Percentiles rank a stretch among this genome's conserved stretches.
These are phyloP conservation scores for Lepraria neglecta DNA, from an alignment of 495 filamentous ascomycete species.

Conservation along the genomic window DNA sequence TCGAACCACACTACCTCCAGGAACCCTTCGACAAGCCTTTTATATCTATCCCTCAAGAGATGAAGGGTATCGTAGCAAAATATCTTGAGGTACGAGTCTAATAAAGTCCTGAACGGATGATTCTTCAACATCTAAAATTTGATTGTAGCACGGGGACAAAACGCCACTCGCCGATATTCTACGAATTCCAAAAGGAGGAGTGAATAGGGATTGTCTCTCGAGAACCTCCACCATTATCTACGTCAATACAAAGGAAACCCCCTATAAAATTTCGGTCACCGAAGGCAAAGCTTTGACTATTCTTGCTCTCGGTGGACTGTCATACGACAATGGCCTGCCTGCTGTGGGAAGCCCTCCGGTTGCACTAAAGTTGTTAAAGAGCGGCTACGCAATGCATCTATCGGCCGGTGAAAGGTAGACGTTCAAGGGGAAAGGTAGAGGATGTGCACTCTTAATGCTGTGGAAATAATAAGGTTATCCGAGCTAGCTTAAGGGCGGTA, in stretches of 20 bases:
- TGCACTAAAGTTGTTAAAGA: background rate
- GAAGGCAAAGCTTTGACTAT: background rate
- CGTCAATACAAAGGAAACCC: background rate
- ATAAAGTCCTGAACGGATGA: background rate
- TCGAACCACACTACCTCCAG: no score
- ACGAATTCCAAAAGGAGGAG: background rate
- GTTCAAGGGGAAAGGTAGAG: background rate
- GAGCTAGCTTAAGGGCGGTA: background rate
- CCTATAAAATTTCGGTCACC: background rate
- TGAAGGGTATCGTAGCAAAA: background rate
- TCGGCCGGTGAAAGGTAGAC: background rate
- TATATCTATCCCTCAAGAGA: background rate
- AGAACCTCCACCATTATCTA: background rate
- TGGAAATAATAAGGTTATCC: slow-evolving; percentile 1
- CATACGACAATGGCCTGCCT: background rate
- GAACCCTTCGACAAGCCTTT: no score
- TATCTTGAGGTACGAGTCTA: background rate
- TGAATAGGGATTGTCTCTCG: background rate
- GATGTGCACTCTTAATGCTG: background rate
- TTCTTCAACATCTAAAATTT: slow-evolving; percentile 1
- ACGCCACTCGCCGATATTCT: background rate
- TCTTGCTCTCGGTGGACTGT: background rate
- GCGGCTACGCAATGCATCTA: background rate
- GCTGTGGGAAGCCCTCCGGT: background rate
- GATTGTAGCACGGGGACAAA: background rate